Base-by-base conservation (phyloP, 352 stramenopile species). In the Phytophthora hybrid region DNA sequence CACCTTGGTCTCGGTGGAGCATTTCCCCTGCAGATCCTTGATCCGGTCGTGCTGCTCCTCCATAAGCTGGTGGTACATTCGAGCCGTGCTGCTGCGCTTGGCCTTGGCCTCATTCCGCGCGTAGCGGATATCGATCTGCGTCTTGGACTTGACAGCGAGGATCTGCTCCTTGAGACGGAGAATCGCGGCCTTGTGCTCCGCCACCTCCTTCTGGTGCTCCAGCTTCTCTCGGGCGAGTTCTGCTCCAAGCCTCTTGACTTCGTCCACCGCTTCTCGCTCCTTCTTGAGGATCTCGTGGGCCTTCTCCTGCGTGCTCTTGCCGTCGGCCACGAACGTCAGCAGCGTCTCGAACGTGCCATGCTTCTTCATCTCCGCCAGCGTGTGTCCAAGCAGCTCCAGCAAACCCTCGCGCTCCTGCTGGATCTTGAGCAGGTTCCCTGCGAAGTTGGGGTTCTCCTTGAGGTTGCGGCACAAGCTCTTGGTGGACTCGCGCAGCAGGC, bases 391-490 rank as follows among this genome's bases (percentile, higher is more conserved):
- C 31, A 97, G 73, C 68, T 96, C 86, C 26, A 96, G 79, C 13
- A 98, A 71, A 18, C 79, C 84, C 31, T 93, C 88, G 16, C 93
- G 82, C 66, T 98, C 94, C 46, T 97, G 83, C 74, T 98, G 92
- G 67, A 98, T 97, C 77, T 98, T 98, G 46, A 97, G 73, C 31
- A 98, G 79, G 66, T 98, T 98, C 1, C 90, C 92, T 1, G 85
- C 92, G 57, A 98, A 96, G 63, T 98, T 98, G 6, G 93, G 92
- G 74, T 98, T 98, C 76, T 98, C 87, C 71, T 97, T 98, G 13
- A 98, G 82, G 64, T 97, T 98, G 18, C 91, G 83, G 66, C 92
- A 98, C 32, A 98, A 73, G 53, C 91, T 97, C 68, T 97, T 97
- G 68, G 93, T 98, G 10, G 90, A 97, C 67, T 98, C 92, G 34